Evolutionary conservation across 2,329 filamentous ascomycete genomes (phyloP), one percentile per base, ranked within the genome.

Genomic region (Malbranchea cinnamomea): DNA sequence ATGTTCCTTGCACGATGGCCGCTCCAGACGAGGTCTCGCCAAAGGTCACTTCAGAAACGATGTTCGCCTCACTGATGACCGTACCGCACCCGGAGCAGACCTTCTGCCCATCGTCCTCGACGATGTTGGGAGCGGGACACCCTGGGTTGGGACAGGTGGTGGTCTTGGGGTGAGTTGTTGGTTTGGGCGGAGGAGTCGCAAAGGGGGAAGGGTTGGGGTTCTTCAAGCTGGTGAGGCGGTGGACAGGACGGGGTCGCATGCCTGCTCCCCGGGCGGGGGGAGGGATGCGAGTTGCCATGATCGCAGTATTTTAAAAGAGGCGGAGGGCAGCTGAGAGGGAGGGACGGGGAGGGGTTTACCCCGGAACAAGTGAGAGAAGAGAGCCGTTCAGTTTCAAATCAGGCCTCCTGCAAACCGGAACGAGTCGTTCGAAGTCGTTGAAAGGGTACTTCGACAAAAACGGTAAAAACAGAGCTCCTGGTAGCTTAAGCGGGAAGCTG

Each of bases 41-140:
- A 48, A 95, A 98, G 13, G 77, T 77, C 38, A 95, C 72, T 53
- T 98, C 89, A 28, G 83, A 72, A 35, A 94, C 85, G 38, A 95
- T 93, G 47, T 91, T 84, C 49, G 74, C 76, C 48, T 91, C 79
- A 43, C 80, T 77, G 33, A 87, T 71, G 41, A 93, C 73, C 36
- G 73, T 76, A 66, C 84, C 87, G 54, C 89, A 95, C 26, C 72
- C 78, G 37, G 74, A 71, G 57, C 89, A 95, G 41, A 81, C 64
- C 39, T 61, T 58, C 36, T 60, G 50, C 10, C 57, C 56, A 33
- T 61, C 58, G 43, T 61, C 56, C 33, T 58, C 54, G 23, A 60
- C 52, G 20, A 62, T 59, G 35, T 61, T 50, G 26, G 57, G 57
- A 22, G 53, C 54, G 9, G 56, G 52, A 45, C 60, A 63, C 23